Conservation (phyloP, 495 filamentous ascomycete genomes). For the Lineolata rhizophorae region DNA sequence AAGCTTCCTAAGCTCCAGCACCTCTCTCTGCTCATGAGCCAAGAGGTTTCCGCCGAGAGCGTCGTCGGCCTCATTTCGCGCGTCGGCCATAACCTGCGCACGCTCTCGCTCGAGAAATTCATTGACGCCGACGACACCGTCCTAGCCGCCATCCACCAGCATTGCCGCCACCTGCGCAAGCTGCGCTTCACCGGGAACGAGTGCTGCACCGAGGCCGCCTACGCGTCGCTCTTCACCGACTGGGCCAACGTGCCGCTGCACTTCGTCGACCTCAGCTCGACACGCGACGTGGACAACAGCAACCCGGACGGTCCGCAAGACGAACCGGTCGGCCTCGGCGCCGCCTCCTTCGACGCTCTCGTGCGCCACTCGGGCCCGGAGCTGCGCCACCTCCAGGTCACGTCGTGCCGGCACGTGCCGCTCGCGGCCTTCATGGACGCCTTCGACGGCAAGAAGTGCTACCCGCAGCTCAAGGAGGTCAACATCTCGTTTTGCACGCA, state of each 20-base stretch:
- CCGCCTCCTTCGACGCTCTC: slow-evolving; percentile 47
- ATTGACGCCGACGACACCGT: slow-evolving; percentile 19
- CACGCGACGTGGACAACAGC: slow-evolving; percentile 47
- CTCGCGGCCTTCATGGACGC: slow-evolving; percentile 42
- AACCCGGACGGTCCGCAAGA: slow-evolving; percentile 35
- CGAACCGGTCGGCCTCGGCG: slow-evolving; percentile 44
- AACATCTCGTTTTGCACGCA: slow-evolving; percentile 59
- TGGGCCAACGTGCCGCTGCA: slow-evolving; percentile 52
- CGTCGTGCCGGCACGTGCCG: slow-evolving; percentile 59
- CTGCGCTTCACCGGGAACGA: slow-evolving; percentile 58
- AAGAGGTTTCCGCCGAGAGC: slow-evolving; percentile 28
- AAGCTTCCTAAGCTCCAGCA: slow-evolving; percentile 38
- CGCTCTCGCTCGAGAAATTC: slow-evolving; percentile 44
- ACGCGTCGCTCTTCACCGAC: slow-evolving; percentile 41
- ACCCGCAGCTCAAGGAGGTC: slow-evolving; percentile 41
- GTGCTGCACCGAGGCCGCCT: slow-evolving; percentile 47
- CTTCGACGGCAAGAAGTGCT: slow-evolving; percentile 36
- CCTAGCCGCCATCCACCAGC: slow-evolving; percentile 34
- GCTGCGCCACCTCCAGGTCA: slow-evolving; percentile 43
- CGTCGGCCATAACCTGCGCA: slow-evolving; percentile 39
- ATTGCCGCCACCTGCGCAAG: slow-evolving; percentile 46
- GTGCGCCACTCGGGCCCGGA: slow-evolving; percentile 60
- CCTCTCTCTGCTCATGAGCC: slow-evolving; percentile 42
- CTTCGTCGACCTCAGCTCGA: slow-evolving; percentile 49
- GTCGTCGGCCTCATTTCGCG: slow-evolving; percentile 35